Base-by-base conservation (phyloP, 192 early-diverging fungal species). In the Coemansia sp. region DNA sequence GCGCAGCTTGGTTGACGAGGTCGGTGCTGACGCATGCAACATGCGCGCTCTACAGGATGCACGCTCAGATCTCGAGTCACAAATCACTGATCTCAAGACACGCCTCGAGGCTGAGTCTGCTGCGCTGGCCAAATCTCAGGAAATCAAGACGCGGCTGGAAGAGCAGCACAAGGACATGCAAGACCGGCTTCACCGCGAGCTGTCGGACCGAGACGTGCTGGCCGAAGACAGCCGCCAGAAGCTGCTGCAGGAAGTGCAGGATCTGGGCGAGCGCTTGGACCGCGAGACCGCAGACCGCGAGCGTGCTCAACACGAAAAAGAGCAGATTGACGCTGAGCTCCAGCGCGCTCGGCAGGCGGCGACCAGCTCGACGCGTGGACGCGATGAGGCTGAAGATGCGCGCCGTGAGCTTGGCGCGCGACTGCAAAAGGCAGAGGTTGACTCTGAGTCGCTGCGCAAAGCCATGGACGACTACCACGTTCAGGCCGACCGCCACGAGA, bases 211-310 rank as follows among this genome's bases (percentile, higher is more conserved):
- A 66, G 93, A 93, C 17, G 56, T 77, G 12, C 84, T 89, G 78
- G 84, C 88, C 19, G 92, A 95, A 63, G 89, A 92, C 15, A 72
- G 83, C n/a, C 87, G 88, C 41, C 84, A 87, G 66, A 76, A 89
- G 55, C 81, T 88, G 24, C 66, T 85, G 29, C 50, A 65, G 2
- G 87, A 89, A 69, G 76, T 89, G 37, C 75, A 85, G 49, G 71
- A 63, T 4, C 71, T 87, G 5, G 88, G 88, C 62, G 81, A 82
- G 48, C 81, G 79, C 39, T 73, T 88, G 51, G 83, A 85, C 8
- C 84, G 81, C n/a, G 79, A 81, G 51, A 32, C 60, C 22, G 65
- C 59, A 15, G 78, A 75, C n/a, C 87, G 88, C 65, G 82, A 82
- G 67, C 86, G 89, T 19, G 65, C 82, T 3, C 55, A 86, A 11